These are phyloP conservation scores for Acer saccharum DNA, from an alignment of 345 rosid genomes.

Conservation along the genomic window DNA sequence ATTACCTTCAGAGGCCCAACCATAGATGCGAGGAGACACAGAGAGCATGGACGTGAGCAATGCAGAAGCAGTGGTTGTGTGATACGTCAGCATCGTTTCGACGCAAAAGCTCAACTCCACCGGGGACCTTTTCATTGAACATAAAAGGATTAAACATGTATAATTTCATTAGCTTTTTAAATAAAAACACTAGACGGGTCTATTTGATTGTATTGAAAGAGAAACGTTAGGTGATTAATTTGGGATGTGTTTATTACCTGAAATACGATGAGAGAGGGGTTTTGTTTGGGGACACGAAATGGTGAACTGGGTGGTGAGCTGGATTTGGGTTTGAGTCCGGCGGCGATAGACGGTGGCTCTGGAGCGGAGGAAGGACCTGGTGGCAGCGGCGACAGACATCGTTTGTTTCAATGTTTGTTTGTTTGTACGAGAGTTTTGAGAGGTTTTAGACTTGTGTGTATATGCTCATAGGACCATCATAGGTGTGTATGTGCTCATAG, in stretches of 20 bases:
- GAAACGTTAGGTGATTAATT: background rate
- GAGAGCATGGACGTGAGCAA: constrained; percentile 86
- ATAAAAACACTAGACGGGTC: background rate
- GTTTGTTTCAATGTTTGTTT: background rate
- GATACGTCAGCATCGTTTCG: constrained; percentile 81
- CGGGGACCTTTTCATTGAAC: constrained; percentile 55
- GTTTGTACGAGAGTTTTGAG: background rate
- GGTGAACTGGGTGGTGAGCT: constrained; percentile 44
- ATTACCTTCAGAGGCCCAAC: constrained; percentile 73
- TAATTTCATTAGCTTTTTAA: background rate
- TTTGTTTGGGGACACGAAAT: constrained; percentile 45
- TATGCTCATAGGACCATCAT: background rate
- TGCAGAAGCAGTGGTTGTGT: constrained; percentile 84
- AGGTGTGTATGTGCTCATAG: background rate
- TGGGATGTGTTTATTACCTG: constrained; percentile 45
- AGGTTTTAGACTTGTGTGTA: background rate
- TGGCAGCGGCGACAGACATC: constrained; percentile 65
- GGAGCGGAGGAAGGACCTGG: constrained; percentile 65
- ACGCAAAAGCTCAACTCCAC: constrained; percentile 77
- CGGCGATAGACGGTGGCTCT: background rate
- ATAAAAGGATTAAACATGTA: background rate
- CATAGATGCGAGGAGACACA: constrained; percentile 50
- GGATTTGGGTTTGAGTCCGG: constrained; percentile 34
- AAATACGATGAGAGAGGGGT: constrained; percentile 52
- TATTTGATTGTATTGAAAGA: background rate